These are phyloP conservation scores for Citrullus mucosospermus DNA, from an alignment of 306 rosid species.

Conservation along the genomic window DNA sequence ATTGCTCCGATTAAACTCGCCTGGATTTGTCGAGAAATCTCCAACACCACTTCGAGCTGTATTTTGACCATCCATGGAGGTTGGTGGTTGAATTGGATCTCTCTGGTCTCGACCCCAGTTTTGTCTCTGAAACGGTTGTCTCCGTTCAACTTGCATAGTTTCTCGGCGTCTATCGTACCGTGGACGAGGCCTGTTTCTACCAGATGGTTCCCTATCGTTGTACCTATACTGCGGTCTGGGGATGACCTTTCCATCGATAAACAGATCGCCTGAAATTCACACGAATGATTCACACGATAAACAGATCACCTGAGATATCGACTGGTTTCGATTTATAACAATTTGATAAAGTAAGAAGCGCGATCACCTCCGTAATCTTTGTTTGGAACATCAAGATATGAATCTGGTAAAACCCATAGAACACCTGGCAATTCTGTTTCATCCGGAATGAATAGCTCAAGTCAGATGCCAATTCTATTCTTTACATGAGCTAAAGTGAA, in stretches of 20 bases:
- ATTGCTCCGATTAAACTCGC: constrained; percentile 7
- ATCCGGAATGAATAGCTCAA: constrained; percentile 2
- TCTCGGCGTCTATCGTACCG: constrained; percentile 59
- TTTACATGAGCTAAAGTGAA: not conserved
- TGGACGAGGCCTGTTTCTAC: constrained; percentile 64
- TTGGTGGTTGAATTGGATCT: constrained; percentile 24
- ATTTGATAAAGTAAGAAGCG: not conserved
- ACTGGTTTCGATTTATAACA: not conserved
- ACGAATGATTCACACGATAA: constrained; percentile 20
- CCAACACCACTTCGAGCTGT: constrained; percentile 12
- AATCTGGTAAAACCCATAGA: constrained; percentile 94
- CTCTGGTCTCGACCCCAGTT: constrained; percentile 32
- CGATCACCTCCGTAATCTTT: constrained; percentile 85
- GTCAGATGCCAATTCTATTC: not conserved
- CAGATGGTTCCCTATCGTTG: constrained; percentile 34
- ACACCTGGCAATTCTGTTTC: constrained; percentile 56
- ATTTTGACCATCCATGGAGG: constrained; percentile 20
- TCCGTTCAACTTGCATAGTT: constrained; percentile 55
- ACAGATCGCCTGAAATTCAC: constrained; percentile 56
- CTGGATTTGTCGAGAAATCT: not conserved
- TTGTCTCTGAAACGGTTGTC: constrained; percentile 32
- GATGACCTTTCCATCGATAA: constrained; percentile 71
- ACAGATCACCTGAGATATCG: constrained; percentile 54
- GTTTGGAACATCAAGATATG: constrained; percentile 81
- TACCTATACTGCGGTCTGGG: constrained; percentile 81